Base-by-base conservation (phyloP, 495 filamentous ascomycete species). In the Xylaria curta region DNA sequence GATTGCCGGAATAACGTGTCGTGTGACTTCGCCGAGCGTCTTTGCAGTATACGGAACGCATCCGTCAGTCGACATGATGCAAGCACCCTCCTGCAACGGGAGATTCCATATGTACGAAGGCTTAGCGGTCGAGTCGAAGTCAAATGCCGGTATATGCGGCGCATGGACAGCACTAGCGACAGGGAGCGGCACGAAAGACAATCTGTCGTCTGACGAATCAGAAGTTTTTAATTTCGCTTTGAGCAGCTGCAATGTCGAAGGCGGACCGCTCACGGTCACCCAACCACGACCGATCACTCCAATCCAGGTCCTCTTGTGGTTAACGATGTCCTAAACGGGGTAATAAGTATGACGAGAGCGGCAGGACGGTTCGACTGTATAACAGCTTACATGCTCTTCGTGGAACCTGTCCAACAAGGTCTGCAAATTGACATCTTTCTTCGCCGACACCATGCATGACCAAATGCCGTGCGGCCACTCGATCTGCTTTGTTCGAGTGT, bases 141-240 rank as follows among this genome's bases (percentile, higher is more conserved):
- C 53, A 13, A 71, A 66, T 19, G 62, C 38, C 6, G 47, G 49
- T n/a, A 74, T 51, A 46, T 74, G 72, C 15, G 72, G 63, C 1
- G 72, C 68, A 24, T 74, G 72, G 28, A 67, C 72, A 6, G 68
- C 67, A 15, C 72, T 68, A n/a, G 61, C 68, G 8, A 74, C 53
- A 9, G 68, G 72, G 36, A 74, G 62, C 19, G 38, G 28, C 42
- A 67, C 38, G 19, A 33, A 21, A 2, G 67, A 38, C 33, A 70
- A 40, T 2, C 12, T 15, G 0, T 36, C 7, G 31, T 8, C 40
- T 33, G 3, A 38, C 13, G n/a, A 3, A 38, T 36, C 33, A 38
- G 15, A 38, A 17, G 17, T 21, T 21, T 38, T 21, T 6, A 38
- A 58, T 54, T 38, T 42, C 44, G 36, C 21, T 17, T 67, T 47